Percentiles rank a stretch among this genome's conserved stretches.
Conservation (phyloP, 2,329 filamentous ascomycete genomes). For the Verticillium nubilum region DNA sequence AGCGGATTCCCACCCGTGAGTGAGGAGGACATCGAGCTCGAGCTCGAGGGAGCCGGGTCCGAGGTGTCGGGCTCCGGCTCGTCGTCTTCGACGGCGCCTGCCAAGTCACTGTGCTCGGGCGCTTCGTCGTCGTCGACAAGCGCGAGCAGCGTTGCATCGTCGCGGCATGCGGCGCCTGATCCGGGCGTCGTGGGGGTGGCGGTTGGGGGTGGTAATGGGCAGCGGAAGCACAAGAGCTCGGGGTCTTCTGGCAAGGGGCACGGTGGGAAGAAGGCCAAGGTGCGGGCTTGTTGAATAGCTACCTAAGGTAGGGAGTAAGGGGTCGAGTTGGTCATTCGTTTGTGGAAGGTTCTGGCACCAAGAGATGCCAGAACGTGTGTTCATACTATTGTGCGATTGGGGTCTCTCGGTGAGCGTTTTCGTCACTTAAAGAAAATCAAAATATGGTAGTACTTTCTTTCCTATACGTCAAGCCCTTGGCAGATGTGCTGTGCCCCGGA, state of each 20-base stretch:
- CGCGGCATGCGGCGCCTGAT: not conserved
- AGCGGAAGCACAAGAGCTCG: not conserved
- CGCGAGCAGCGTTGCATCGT: not conserved
- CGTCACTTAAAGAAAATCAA: not conserved
- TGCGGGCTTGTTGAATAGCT: not conserved
- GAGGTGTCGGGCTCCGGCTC: not conserved
- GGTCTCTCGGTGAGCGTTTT: not conserved
- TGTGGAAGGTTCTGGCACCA: not conserved
- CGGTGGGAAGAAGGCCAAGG: not conserved
- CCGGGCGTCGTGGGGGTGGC: not conserved
- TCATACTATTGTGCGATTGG: not conserved
- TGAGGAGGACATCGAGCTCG: not conserved
- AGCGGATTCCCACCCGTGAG: not conserved
- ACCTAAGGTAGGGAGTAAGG: too few species aligned
- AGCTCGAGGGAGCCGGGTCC: not conserved
- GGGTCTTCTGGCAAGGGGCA: not conserved
- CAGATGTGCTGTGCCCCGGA: not conserved
- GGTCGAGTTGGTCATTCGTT: not conserved
- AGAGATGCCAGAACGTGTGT: not conserved
- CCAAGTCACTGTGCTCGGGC: not conserved
- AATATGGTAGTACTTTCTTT: too few species aligned
- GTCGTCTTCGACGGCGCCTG: not conserved
- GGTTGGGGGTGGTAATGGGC: too few species aligned
- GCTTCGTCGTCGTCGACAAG: not conserved
- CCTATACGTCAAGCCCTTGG: not conserved